Conservation (phyloP, 2,329 filamentous ascomycete species). For the Onygenales sp. region DNA sequence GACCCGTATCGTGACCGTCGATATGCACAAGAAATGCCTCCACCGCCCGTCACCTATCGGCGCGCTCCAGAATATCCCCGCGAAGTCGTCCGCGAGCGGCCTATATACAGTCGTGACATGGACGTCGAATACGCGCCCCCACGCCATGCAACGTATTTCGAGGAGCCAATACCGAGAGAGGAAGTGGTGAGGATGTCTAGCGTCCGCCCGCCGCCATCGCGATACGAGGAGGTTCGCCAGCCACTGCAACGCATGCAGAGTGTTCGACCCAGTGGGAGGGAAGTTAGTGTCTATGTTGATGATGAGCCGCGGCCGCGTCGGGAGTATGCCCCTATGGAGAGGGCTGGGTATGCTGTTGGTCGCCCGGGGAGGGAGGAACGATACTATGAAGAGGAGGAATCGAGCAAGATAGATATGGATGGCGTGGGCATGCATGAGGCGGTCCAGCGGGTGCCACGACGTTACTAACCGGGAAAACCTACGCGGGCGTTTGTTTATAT, state of each 20-base stretch:
- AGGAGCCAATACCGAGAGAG: slow-evolving; percentile 54
- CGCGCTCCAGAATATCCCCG: slow-evolving; percentile 29
- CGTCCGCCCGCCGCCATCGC: slow-evolving; percentile 43
- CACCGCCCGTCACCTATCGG: slow-evolving; percentile 31
- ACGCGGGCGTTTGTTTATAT: too few species aligned
- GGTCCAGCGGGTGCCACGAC: slow-evolving; percentile 23
- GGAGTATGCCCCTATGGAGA: slow-evolving; percentile 40
- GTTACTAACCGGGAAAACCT: slow-evolving; percentile 19
- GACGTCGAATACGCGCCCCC: slow-evolving; percentile 30
- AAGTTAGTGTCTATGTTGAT: slow-evolving; percentile 34
- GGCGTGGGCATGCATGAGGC: slow-evolving; percentile 16
- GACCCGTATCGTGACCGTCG: slow-evolving; percentile 30
- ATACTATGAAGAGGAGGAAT: slow-evolving; percentile 28
- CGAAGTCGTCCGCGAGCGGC: slow-evolving; percentile 21
- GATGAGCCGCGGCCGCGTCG: slow-evolving; percentile 30
- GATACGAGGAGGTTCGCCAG: slow-evolving; percentile 35
- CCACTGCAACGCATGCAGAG: slow-evolving; percentile 32
- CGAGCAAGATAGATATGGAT: slow-evolving; percentile 22
- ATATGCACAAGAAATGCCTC: slow-evolving; percentile 37
- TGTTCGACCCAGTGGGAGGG: slow-evolving; percentile 30
- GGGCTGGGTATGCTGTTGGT: slow-evolving; percentile 31
- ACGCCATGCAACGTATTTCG: slow-evolving; percentile 38
- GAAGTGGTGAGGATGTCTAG: slow-evolving; percentile 49
- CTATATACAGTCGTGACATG: slow-evolving; percentile 21
- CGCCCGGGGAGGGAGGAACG: slow-evolving; percentile 25